phyloP scores from a whole-genome alignment of 306 rosid genomes.

The Cicer bijugum region DNA sequence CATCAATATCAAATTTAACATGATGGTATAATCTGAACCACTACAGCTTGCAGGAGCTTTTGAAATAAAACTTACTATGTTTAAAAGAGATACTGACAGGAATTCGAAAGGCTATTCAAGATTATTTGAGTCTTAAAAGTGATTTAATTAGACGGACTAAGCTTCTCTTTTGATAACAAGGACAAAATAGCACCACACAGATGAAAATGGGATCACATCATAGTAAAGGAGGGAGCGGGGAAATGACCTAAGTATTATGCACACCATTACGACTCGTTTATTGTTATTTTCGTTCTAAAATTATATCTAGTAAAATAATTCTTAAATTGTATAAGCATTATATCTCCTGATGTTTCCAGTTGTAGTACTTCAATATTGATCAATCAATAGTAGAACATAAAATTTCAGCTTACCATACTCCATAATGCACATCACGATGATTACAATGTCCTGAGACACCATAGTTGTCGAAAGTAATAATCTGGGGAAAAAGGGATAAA shows the following conservation, averaged over 20 bases:
- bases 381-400: constrained; percentile 15
- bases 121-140: constrained; percentile 12
- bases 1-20: constrained; percentile 19
- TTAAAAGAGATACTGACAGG: not conserved
- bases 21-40: constrained; percentile 34
- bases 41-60: constrained; percentile 29
- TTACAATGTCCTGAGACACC: constrained; percentile 97
- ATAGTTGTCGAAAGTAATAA: constrained; percentile 77
- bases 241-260: not conserved
- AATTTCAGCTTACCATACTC: constrained; percentile 65
- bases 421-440: constrained; percentile 79
- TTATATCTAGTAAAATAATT: constrained; percentile 25
- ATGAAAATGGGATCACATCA: constrained; percentile 25
- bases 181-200: constrained; percentile 18
- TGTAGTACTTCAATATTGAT: constrained; percentile 28
- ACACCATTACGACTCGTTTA: constrained; percentile 15
- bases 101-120: constrained; percentile 26
- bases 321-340: constrained; percentile 13
- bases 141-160: constrained; percentile 4
- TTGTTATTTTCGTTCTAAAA: constrained; percentile 20
- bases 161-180: constrained; percentile 17
- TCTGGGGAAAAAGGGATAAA: constrained; percentile 52
- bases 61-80: constrained; percentile 10
- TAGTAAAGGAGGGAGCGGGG: not conserved
- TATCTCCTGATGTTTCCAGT: constrained; percentile 19